Conservation (phyloP, 306 rosid species). For the Vigna trinervia region DNA sequence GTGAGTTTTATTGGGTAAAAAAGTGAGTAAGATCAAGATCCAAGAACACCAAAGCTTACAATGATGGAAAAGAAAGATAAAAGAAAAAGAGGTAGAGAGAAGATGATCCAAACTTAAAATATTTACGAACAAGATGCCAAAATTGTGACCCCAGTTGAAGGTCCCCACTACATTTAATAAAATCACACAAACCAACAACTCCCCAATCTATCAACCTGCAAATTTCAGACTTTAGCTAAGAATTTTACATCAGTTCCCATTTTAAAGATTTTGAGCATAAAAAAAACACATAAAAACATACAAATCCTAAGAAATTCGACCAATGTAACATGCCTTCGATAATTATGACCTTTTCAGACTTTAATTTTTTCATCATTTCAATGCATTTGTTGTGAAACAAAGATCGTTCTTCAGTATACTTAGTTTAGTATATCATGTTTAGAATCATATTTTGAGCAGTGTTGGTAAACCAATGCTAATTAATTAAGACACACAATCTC, state of each 20-base stretch:
- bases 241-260: not conserved
- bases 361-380: no score
- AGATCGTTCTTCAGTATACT: not conserved
- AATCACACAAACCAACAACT: not conserved
- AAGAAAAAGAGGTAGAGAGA: not conserved
- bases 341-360: no score
- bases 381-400: not conserved
- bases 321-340: no score
- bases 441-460: no score
- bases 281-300: no score
- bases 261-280: no score
- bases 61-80: slow-evolving; percentile 28
- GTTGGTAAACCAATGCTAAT: no score
- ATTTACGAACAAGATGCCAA: slow-evolving; percentile 63
- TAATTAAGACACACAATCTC: not conserved
- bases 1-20: slow-evolving; percentile 19
- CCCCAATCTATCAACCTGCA: not conserved
- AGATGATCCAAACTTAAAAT: slow-evolving; percentile 41
- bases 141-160: slow-evolving; percentile 15
- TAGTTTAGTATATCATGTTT: not conserved
- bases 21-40: slow-evolving; percentile 29
- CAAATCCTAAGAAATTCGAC: no score
- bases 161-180: not conserved
- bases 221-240: not conserved
- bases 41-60: slow-evolving; percentile 35